phyloP scores from a whole-genome alignment of 208 protist species.

The Wallacemonas sp. region DNA sequence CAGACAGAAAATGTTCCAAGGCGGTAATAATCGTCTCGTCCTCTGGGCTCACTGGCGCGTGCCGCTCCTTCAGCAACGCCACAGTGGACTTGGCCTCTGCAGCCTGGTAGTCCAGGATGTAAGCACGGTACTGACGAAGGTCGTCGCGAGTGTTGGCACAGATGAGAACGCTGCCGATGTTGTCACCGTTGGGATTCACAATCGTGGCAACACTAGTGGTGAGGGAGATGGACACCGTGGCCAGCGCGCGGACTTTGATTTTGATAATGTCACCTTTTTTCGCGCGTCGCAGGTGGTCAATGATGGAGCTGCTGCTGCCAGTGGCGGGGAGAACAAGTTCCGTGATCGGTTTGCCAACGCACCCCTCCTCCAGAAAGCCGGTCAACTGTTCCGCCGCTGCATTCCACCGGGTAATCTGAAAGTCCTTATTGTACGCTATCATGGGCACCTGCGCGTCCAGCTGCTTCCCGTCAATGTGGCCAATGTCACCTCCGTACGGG shows the following conservation, averaged over 20 bases:
- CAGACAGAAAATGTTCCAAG: slow-evolving; percentile 58
- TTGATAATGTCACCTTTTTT: slow-evolving; percentile 62
- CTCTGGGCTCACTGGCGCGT: slow-evolving; percentile 28
- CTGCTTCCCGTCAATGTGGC: slow-evolving; percentile 84
- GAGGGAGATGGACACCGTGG: slow-evolving; percentile 66
- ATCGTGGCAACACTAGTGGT: slow-evolving; percentile 78
- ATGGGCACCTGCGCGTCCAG: slow-evolving; percentile 85
- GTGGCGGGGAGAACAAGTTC: slow-evolving; percentile 75
- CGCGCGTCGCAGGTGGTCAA: slow-evolving; percentile 68
- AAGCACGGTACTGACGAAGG: slow-evolving; percentile 70
- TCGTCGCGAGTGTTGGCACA: slow-evolving; percentile 86
- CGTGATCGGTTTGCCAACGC: slow-evolving; percentile 79
- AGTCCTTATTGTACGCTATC: slow-evolving; percentile 78
- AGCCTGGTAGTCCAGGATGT: slow-evolving; percentile 81
- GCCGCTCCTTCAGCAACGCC: slow-evolving; percentile 36
- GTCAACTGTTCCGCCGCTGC: slow-evolving; percentile 84
- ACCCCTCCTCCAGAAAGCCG: slow-evolving; percentile 76
- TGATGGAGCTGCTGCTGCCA: slow-evolving; percentile 70
- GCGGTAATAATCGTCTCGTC: slow-evolving; percentile 27
- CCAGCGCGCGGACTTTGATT: slow-evolving; percentile 79
- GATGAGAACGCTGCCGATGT: slow-evolving; percentile 82
- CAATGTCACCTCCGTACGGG: slow-evolving; percentile 59
- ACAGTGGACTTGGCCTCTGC: slow-evolving; percentile 48
- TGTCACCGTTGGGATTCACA: slow-evolving; percentile 38
- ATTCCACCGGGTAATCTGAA: slow-evolving; percentile 83